These are phyloP conservation scores for Aureobasidium mangrovei DNA, from an alignment of 2,329 filamentous ascomycete genomes.

Conservation along the genomic window DNA sequence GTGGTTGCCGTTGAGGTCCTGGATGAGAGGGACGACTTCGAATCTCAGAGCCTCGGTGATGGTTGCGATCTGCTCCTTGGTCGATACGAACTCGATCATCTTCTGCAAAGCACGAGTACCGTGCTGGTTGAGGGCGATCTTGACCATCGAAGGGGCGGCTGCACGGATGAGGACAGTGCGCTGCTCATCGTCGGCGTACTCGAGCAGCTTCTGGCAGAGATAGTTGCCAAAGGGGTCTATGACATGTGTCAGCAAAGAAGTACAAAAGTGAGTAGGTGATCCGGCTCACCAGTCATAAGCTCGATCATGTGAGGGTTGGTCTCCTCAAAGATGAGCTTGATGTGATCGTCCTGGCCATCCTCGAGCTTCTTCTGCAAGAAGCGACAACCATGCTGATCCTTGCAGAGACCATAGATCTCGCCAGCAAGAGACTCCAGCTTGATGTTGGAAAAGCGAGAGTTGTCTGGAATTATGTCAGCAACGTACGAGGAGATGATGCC, in stretches of 20 bases:
- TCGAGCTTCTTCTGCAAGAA: constrained; percentile 97
- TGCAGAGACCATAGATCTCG: constrained; percentile 84
- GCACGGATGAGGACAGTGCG: constrained; percentile 88
- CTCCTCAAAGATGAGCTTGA: constrained; percentile 90
- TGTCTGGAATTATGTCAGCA: constrained; percentile 25
- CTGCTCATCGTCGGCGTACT: constrained; percentile 91
- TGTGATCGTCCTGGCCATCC: constrained; percentile 70
- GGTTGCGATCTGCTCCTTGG: constrained; percentile 71
- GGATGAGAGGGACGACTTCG: constrained; percentile 87
- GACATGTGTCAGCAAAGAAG: constrained; percentile 20
- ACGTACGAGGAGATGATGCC: not conserved
- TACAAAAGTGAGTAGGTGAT: not conserved
- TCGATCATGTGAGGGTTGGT: constrained; percentile 91
- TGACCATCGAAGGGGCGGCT: constrained; percentile 76
- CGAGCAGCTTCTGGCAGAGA: constrained; percentile 94
- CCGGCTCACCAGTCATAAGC: constrained; percentile 67
- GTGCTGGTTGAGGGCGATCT: constrained; percentile 93
- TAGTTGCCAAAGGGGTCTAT: constrained; percentile 96
- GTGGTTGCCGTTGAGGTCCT: constrained; percentile 96
- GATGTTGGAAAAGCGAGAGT: constrained; percentile 72
- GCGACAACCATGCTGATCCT: constrained; percentile 95
- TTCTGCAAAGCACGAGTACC: constrained; percentile 94
- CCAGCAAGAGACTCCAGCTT: constrained; percentile 72
- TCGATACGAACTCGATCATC: constrained; percentile 97
- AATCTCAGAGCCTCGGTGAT: constrained; percentile 78